Percentiles rank a stretch among this genome's conserved stretches.
Evolutionary conservation across 148 eudicot species (phyloP).

Genomic region (Nyssa sinensis): DNA sequence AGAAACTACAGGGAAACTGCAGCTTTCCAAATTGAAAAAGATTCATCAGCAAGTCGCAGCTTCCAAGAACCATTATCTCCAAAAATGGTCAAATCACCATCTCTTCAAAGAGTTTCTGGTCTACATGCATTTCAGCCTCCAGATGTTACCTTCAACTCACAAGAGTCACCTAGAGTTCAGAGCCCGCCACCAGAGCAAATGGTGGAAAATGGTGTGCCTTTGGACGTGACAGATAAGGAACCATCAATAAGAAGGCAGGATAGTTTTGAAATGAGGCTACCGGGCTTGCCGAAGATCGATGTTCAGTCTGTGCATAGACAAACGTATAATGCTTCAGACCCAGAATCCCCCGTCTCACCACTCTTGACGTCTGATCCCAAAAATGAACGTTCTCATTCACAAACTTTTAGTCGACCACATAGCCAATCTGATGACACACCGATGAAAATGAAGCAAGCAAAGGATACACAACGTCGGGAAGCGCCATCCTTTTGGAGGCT

Average conservation of each 20-base stretch:
- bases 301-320: constrained; percentile 59
- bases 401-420: constrained; percentile 88
- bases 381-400: constrained; percentile 96
- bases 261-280: constrained; percentile 91
- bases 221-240: constrained; percentile 60
- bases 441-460: constrained; percentile 33
- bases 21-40: constrained; percentile 78
- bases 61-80: constrained; percentile 93
- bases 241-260: constrained; percentile 90
- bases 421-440: constrained; percentile 56
- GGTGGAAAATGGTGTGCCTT: constrained; percentile 67
- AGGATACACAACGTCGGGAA: constrained; percentile 36
- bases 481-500: constrained; percentile 95
- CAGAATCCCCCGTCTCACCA: constrained; percentile 97
- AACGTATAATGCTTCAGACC: constrained; percentile 66
- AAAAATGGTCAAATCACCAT: constrained; percentile 89
- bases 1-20: constrained; percentile 61
- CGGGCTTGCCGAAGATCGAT: constrained; percentile 89
- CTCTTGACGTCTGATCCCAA: constrained; percentile 95
- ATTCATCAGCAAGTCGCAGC: constrained; percentile 58
- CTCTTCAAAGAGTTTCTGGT: constrained; percentile 82
- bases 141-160: constrained; percentile 67
- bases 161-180: constrained; percentile 70
- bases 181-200: constrained; percentile 81
- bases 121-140: constrained; percentile 54